A percentile compares a stretch with the other conserved stretches of the same genome.
These are phyloP conservation scores for Allantophomopsis lycopodina DNA, from an alignment of 2,329 filamentous ascomycete genomes.

Conservation along the genomic window DNA sequence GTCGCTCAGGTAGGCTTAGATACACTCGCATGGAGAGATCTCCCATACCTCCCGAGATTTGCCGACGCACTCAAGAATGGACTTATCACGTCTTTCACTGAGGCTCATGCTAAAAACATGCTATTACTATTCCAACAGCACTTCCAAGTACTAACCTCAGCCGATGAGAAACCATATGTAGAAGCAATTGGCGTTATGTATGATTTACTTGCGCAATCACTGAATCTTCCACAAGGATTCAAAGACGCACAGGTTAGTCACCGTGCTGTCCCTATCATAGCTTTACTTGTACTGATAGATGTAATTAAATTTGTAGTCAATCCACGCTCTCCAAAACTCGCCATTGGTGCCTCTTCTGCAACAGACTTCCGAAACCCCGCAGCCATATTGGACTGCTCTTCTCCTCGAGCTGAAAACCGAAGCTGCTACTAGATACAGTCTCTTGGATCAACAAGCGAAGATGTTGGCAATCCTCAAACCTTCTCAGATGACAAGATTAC, in stretches of 20 bases:
- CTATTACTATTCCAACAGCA: constrained; percentile 6
- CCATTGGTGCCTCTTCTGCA: constrained; percentile 33
- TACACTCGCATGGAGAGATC: constrained; percentile 17
- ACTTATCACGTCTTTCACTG: background rate
- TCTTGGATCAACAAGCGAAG: constrained; percentile 26
- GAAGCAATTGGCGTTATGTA: constrained; percentile 10
- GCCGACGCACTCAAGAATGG: constrained; percentile 5
- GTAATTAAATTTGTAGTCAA: constrained; percentile 26
- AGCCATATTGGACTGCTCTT: constrained; percentile 32
- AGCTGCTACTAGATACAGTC: constrained; percentile 26
- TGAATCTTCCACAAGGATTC: constrained; percentile 14
- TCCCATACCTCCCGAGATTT: constrained; percentile 15
- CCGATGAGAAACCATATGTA: constrained; percentile 10
- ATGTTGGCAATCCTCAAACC: constrained; percentile 32
- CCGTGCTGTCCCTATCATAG: constrained; percentile 12
- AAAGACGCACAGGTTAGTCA: constrained; percentile 29
- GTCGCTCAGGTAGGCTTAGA: constrained; percentile 14
- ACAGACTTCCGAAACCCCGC: constrained; percentile 17
- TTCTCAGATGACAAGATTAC: constrained; percentile 38
- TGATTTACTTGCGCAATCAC: constrained; percentile 9
- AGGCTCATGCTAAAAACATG: too few species aligned
- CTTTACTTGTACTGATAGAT: constrained; percentile 19
- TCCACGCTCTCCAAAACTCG: constrained; percentile 46
- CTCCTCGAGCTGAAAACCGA: constrained; percentile 36
- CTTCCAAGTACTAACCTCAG: constrained; percentile 10